Conservation (phyloP, 2,329 filamentous ascomycete genomes). For the Phaeoacremonium minimum region DNA sequence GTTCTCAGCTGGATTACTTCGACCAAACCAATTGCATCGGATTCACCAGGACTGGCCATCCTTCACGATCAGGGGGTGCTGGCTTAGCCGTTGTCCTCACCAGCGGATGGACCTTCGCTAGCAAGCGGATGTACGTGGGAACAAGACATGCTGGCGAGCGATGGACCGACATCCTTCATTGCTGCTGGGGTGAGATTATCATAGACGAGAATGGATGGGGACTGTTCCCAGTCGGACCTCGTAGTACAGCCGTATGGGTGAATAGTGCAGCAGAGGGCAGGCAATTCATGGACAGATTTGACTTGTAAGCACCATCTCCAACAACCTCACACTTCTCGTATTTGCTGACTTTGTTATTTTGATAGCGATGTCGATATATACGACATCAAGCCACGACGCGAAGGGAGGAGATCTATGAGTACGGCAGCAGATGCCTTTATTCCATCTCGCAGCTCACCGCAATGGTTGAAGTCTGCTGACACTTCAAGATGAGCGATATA, state of each 20-base stretch:
- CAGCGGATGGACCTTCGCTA: constrained; percentile 40
- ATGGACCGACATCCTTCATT: constrained; percentile 60
- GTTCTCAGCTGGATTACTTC: constrained; percentile 60
- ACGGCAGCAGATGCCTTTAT: too few species aligned
- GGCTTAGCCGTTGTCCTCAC: constrained; percentile 57
- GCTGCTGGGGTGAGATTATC: constrained; percentile 46
- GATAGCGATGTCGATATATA: not conserved
- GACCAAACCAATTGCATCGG: constrained; percentile 57
- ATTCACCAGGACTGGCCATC: constrained; percentile 45
- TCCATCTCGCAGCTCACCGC: too few species aligned
- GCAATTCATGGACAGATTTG: not conserved
- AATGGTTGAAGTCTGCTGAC: too few species aligned
- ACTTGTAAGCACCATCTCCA: not conserved
- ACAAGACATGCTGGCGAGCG: constrained; percentile 50
- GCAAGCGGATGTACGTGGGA: constrained; percentile 59
- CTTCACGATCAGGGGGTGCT: constrained; percentile 40
- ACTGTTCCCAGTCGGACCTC: constrained; percentile 47
- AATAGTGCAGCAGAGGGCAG: constrained; percentile 20
- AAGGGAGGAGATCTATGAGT: too few species aligned
- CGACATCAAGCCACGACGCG: not conserved
- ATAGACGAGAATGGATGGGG: constrained; percentile 58
- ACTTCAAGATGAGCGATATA: too few species aligned
- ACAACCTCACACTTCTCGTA: not conserved
- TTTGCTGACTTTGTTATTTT: not conserved
- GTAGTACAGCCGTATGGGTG: constrained; percentile 60